phyloP scores from a whole-genome alignment of 768 basidiomycete genomes.

The Lactarius psammicola region DNA sequence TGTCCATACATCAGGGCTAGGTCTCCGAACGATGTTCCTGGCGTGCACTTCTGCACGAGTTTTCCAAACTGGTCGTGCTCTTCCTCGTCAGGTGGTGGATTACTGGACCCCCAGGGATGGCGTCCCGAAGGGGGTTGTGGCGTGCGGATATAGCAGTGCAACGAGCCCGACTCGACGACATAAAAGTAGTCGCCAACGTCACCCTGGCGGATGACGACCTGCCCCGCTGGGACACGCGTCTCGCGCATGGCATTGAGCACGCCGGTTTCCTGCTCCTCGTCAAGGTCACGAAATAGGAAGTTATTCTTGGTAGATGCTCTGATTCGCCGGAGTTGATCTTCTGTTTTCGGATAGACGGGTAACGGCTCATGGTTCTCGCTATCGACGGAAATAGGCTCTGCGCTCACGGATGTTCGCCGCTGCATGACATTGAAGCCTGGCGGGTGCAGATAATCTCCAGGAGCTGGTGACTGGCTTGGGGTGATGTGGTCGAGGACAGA shows the following conservation, averaged over 20 bases:
- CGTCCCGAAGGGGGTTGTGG: conserved; percentile 51
- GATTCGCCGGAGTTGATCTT: conserved; percentile 85
- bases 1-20: conserved; percentile 98
- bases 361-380: conserved; percentile 61
- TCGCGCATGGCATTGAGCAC: conserved; percentile 97
- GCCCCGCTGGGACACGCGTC: conserved; percentile 60
- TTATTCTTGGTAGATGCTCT: conserved; percentile 82
- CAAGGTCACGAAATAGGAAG: conserved; percentile 94
- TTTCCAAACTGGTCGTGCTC: conserved; percentile 69
- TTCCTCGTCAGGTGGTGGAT: conserved; percentile 40
- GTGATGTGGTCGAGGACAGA: conserved; percentile 37
- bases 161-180: conserved; percentile 85
- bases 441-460: conserved; percentile 68
- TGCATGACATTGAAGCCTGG: conserved; percentile 79
- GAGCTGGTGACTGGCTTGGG: conserved; percentile 37
- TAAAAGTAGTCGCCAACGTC: conserved; percentile 98
- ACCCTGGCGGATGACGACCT: conserved; percentile 95
- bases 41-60: conserved; percentile 80
- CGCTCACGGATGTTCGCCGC: conserved; percentile 90
- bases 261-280: conserved; percentile 92
- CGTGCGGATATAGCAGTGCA: conserved; percentile 78
- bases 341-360: conserved; percentile 74
- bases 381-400: conserved; percentile 91
- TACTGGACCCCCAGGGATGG: conserved; percentile 51
- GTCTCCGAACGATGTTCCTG: conserved; percentile 91